Conservation (phyloP, 345 rosid species). For the Hirschfeldia incana region DNA sequence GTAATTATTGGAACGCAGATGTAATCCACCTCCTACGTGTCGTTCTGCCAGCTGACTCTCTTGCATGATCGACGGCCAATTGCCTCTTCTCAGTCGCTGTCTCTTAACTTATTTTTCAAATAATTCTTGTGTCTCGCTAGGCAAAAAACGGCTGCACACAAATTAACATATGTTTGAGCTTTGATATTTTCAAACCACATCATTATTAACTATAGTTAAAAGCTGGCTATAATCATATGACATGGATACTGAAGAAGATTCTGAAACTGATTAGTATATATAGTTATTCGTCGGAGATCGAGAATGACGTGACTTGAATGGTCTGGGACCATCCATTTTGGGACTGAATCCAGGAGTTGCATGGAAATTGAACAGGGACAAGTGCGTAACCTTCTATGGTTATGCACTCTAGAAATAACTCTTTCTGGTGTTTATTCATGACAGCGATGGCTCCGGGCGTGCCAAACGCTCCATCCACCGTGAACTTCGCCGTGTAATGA, state of each 20-base stretch:
- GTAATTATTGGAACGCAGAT: too few relatives aligned
- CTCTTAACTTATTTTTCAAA: too few relatives aligned
- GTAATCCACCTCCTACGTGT: too few relatives aligned
- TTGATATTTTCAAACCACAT: background rate
- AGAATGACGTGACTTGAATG: background rate
- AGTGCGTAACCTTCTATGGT: slow-evolving; percentile 82
- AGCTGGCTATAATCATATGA: slow-evolving; percentile 25
- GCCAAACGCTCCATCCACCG: slow-evolving; percentile 71
- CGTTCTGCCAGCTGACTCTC: too few relatives aligned
- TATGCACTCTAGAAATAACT: slow-evolving; percentile 84
- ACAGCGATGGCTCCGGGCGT: slow-evolving; percentile 86
- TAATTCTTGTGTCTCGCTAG: slow-evolving; percentile 76
- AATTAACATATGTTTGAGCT: background rate
- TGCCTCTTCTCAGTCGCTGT: too few relatives aligned
- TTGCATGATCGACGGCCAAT: too few relatives aligned
- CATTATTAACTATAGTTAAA: background rate
- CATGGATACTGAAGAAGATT: background rate
- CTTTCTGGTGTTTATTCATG: slow-evolving; percentile 82
- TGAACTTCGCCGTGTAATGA: slow-evolving; percentile 82
- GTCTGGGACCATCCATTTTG: slow-evolving; percentile 41
- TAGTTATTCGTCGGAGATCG: background rate
- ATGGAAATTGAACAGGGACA: slow-evolving; percentile 88
- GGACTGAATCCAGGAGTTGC: slow-evolving; percentile 96
- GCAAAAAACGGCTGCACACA: slow-evolving; percentile 71
- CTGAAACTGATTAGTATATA: background rate